Conservation (phyloP, 805 yeast species). For the Naumovozyma baii region DNA sequence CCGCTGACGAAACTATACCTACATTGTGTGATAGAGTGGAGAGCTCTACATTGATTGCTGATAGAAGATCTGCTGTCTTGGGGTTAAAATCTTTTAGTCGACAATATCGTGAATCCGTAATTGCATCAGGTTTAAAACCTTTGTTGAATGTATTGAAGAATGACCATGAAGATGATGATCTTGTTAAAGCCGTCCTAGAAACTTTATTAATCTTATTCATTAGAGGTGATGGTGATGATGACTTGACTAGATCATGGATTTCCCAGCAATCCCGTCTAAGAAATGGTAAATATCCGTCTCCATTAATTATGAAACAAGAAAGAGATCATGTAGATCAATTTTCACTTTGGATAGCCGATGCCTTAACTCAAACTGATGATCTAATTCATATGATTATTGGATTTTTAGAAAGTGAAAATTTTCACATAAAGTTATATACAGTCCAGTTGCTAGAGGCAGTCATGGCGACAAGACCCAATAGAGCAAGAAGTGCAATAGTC, state of each 20-base stretch:
- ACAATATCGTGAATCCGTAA: slow-evolving; percentile 81
- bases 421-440: slow-evolving; percentile 71
- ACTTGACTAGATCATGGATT: slow-evolving; percentile 59
- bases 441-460: slow-evolving; percentile 79
- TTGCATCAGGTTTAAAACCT: slow-evolving; percentile 75
- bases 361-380: slow-evolving; percentile 53
- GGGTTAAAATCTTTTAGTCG: slow-evolving; percentile 83
- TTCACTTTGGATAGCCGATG: slow-evolving; percentile 92
- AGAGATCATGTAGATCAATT: slow-evolving; percentile 60
- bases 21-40: slow-evolving; percentile 80
- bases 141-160: slow-evolving; percentile 54
- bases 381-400: slow-evolving; percentile 36
- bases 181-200: slow-evolving; percentile 73
- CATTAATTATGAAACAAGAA: slow-evolving; percentile 46
- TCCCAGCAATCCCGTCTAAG: slow-evolving; percentile 64
- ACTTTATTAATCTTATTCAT: slow-evolving; percentile 75
- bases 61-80: slow-evolving; percentile 82
- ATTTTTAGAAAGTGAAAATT: slow-evolving; percentile 50
- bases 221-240: slow-evolving; percentile 54
- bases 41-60: slow-evolving; percentile 72
- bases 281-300: slow-evolving; percentile 74
- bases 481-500: slow-evolving; percentile 65
- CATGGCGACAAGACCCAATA: slow-evolving; percentile 60
- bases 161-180: slow-evolving; percentile 60
- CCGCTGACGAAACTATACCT: slow-evolving; percentile 76